Evolutionary conservation across 108 stramenopile genomes (phyloP).

Genomic region (Cylindrotheca fusiformis): DNA sequence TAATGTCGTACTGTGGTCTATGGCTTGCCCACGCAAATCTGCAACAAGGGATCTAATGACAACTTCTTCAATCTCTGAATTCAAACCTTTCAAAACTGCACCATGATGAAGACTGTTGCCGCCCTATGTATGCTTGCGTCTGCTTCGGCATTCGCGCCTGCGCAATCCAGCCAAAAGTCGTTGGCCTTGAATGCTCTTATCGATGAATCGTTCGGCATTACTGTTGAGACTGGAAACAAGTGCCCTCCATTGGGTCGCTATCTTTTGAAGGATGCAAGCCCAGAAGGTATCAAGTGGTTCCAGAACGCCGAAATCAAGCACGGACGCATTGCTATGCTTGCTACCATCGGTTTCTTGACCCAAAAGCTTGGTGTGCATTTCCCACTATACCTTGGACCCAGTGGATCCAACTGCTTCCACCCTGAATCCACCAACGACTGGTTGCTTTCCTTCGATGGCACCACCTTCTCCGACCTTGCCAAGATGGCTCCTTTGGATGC

Average conservation of each 20-base stretch:
- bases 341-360: constrained; percentile 71
- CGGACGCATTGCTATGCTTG: constrained; percentile 76
- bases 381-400: constrained; percentile 69
- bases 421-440: constrained; percentile 53
- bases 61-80: background rate
- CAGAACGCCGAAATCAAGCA: constrained; percentile 80
- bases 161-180: constrained; percentile 11
- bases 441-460: constrained; percentile 51
- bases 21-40: background rate
- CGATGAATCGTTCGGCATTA: constrained; percentile 66
- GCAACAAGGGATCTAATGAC: background rate
- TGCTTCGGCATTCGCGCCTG: constrained; percentile 58
- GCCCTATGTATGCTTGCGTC: constrained; percentile 34
- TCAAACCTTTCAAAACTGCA: constrained; percentile 6
- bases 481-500: constrained; percentile 66
- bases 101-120: constrained; percentile 34
- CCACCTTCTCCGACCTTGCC: constrained; percentile 67
- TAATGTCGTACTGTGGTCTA: too few species aligned
- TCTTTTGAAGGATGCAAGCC: constrained; percentile 66
- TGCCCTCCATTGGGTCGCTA: constrained; percentile 65
- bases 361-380: constrained; percentile 74
- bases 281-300: constrained; percentile 74
- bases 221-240: constrained; percentile 74
- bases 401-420: constrained; percentile 69
- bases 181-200: constrained; percentile 38